Percentiles rank a stretch among this genome's conserved stretches.
These are phyloP conservation scores for Aphanocladium album DNA, from an alignment of 2,329 filamentous ascomycete genomes.

Conservation along the genomic window DNA sequence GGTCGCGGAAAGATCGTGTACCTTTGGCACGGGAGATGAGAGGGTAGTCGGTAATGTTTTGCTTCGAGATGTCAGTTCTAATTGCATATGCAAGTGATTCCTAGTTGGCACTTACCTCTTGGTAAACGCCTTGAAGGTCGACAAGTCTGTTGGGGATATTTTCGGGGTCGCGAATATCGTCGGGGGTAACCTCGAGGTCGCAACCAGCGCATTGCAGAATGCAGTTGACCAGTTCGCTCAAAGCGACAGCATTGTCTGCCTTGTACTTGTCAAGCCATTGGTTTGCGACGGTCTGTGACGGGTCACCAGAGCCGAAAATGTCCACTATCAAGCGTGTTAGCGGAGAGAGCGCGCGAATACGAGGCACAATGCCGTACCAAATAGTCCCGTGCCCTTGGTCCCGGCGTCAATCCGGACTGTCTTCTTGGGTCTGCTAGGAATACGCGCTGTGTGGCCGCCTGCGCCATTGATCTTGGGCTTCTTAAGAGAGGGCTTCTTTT, in stretches of 20 bases:
- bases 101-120: conserved; percentile 53
- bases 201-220: conserved; percentile 72
- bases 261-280: conserved; percentile 57
- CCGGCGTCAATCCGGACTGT: conserved; percentile 46
- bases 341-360: conserved; percentile 19
- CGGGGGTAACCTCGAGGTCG: conserved; percentile 67
- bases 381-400: conserved; percentile 49
- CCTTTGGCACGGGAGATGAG: conserved; percentile 77
- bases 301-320: conserved; percentile 56
- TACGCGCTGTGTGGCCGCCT: conserved; percentile 35
- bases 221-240: conserved; percentile 62
- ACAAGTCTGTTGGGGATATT: conserved; percentile 72
- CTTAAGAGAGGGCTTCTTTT: conserved; percentile 56
- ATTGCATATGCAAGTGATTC: neutral
- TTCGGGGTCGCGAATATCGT: conserved; percentile 87
- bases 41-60: conserved; percentile 85
- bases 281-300: conserved; percentile 51
- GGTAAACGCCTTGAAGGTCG: conserved; percentile 85
- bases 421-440: conserved; percentile 54
- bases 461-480: conserved; percentile 57
- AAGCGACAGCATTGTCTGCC: conserved; percentile 46
- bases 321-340: conserved; percentile 43
- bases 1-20: conserved; percentile 70
- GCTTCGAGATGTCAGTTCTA: conserved; percentile 31
- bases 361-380: conserved; percentile 37